These are phyloP conservation scores for Lactarius quietus DNA, from an alignment of 768 basidiomycete genomes.

Conservation along the genomic window DNA sequence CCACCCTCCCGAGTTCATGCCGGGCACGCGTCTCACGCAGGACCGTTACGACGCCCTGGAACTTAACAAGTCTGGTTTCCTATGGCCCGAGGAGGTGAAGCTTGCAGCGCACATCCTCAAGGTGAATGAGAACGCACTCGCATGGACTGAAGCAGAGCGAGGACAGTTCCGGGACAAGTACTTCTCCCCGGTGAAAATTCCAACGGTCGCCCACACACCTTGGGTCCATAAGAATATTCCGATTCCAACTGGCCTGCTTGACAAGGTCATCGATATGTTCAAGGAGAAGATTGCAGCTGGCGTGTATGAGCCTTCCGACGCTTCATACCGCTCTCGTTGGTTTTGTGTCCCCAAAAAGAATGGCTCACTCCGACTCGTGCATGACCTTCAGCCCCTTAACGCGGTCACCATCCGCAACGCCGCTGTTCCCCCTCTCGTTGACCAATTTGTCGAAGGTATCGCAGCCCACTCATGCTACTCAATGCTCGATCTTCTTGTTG, in stretches of 20 bases:
- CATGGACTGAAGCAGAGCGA: too few species aligned
- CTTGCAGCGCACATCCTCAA: too few species aligned
- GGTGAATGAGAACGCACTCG: too few species aligned
- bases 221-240: too few species aligned
- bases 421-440: not conserved
- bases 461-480: constrained; percentile 26
- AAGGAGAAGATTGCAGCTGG: constrained; percentile 16
- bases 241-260: too few species aligned
- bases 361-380: constrained; percentile 25
- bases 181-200: not conserved
- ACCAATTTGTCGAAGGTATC: constrained; percentile 28
- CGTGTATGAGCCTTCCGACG: constrained; percentile 29
- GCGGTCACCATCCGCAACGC: constrained; percentile 26
- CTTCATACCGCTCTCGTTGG: not conserved
- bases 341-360: not conserved
- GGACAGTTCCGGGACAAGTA: not conserved
- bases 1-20: not conserved
- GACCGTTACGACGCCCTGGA: not conserved
- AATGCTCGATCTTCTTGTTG: not conserved
- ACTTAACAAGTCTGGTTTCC: not conserved
- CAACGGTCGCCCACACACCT: not conserved
- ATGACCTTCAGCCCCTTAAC: constrained; percentile 30
- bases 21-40: not conserved
- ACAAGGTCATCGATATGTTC: not conserved
- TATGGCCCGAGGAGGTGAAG: too few species aligned